Conservation (phyloP, 345 rosid genomes). For the Dovyalis caffra region DNA sequence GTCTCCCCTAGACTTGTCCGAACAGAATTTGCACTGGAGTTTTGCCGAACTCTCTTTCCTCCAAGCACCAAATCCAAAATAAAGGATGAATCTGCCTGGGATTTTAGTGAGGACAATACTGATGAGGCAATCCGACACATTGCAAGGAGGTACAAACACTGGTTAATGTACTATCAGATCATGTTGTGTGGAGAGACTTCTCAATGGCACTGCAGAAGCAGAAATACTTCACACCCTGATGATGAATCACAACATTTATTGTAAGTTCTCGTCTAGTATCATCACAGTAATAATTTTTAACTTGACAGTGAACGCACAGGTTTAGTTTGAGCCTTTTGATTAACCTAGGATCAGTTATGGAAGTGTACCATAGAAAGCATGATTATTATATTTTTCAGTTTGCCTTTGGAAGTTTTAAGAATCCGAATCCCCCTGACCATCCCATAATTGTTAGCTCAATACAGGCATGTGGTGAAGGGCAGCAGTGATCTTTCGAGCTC, state of each 20-base stretch:
- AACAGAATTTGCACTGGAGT: conserved; percentile 45
- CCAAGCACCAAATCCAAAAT: conserved; percentile 6
- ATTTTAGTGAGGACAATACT: conserved; percentile 11
- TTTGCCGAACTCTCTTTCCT: conserved; percentile 49
- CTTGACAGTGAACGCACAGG: too few species aligned
- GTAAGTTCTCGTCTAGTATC: conserved; percentile 22
- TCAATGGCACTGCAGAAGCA: conserved; percentile 23
- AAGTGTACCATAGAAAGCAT: background rate
- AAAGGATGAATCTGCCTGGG: conserved; percentile 8
- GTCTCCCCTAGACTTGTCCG: conserved; percentile 53
- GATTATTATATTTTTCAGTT: background rate
- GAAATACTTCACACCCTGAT: conserved; percentile 12
- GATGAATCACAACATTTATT: conserved; percentile 18
- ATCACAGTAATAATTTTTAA: background rate
- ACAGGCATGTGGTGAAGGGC: conserved; percentile 33
- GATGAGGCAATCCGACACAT: conserved; percentile 42
- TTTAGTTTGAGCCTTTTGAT: background rate
- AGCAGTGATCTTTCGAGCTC: conserved; percentile 24
- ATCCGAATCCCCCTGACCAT: background rate
- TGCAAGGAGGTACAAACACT: conserved; percentile 59
- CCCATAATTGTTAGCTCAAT: conserved; percentile 14
- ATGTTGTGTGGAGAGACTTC: conserved; percentile 52
- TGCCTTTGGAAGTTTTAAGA: background rate
- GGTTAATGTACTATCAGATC: conserved; percentile 72
- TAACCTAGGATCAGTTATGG: background rate